Evolutionary conservation across 2,329 filamentous ascomycete genomes (phyloP).

Genomic region (Nemania sp.): DNA sequence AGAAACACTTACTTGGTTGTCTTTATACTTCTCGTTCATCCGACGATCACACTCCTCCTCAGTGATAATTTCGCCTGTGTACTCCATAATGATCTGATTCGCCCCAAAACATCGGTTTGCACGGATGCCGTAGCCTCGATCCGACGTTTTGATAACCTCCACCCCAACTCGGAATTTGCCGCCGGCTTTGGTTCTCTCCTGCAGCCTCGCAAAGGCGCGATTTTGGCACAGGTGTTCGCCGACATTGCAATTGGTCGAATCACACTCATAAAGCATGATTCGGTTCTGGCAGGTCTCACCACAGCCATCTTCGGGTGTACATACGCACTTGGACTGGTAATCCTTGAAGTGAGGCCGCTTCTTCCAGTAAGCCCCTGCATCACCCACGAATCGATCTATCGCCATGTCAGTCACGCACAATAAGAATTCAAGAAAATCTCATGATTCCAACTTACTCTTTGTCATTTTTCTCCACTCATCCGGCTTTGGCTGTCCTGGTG

Average conservation of each 20-base stretch:
- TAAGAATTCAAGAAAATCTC: neutral
- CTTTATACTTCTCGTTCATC: constrained; percentile 91
- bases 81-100: constrained; percentile 97
- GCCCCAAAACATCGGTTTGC: constrained; percentile 86
- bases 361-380: constrained; percentile 80
- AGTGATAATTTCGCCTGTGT: constrained; percentile 96
- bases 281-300: constrained; percentile 91
- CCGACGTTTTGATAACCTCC: constrained; percentile 87
- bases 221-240: constrained; percentile 78
- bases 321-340: constrained; percentile 78
- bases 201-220: constrained; percentile 82
- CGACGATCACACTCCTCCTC: constrained; percentile 90
- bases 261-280: constrained; percentile 97
- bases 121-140: constrained; percentile 89
- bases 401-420: constrained; percentile 38
- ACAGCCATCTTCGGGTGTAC: constrained; percentile 77
- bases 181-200: constrained; percentile 73
- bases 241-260: constrained; percentile 83
- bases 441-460: constrained; percentile 67
- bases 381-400: constrained; percentile 85
- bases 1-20: constrained; percentile 73
- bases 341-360: constrained; percentile 75
- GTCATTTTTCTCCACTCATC: constrained; percentile 92
- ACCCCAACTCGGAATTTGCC: constrained; percentile 91
- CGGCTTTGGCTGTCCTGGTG: constrained; percentile 84